Conservation (phyloP, 2,329 filamentous ascomycete genomes). For the Stromatinia cepivora region DNA sequence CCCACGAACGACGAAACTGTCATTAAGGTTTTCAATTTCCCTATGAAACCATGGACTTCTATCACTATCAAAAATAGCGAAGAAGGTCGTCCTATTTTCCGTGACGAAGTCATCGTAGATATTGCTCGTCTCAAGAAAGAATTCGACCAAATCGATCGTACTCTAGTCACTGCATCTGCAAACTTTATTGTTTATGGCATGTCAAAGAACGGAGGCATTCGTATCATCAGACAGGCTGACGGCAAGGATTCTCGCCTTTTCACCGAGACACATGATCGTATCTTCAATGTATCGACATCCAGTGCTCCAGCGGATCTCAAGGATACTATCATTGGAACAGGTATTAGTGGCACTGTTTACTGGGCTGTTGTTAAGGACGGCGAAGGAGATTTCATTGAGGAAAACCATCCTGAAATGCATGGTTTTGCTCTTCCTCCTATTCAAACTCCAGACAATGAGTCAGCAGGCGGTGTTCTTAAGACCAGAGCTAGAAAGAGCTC, state of each 20-base stretch:
- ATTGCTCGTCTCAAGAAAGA: conserved; percentile 96
- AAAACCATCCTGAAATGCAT: conserved; percentile 76
- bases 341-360: conserved; percentile 94
- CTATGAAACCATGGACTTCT: conserved; percentile 93
- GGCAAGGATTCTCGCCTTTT: conserved; percentile 91
- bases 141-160: conserved; percentile 95
- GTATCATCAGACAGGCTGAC: conserved; percentile 91
- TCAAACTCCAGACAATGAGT: conserved; percentile 82
- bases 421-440: conserved; percentile 89
- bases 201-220: conserved; percentile 87
- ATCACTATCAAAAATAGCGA: conserved; percentile 69
- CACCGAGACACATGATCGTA: conserved; percentile 84
- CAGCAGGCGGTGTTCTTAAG: conserved; percentile 89
- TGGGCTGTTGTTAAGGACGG: conserved; percentile 81
- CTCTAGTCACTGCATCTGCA: conserved; percentile 83
- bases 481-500: conserved; percentile 90
- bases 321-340: conserved; percentile 87
- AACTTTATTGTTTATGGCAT: conserved; percentile 94
- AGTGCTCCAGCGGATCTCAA: conserved; percentile 62
- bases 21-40: conserved; percentile 89
- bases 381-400: conserved; percentile 76
- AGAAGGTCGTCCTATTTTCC: conserved; percentile 63
- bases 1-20: conserved; percentile 65
- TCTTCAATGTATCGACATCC: conserved; percentile 90
- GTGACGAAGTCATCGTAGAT: conserved; percentile 80